Evolutionary conservation across 345 rosid species (phyloP), one percentile per base, ranked within the genome.

Genomic region (Capsella bursapastoris): DNA sequence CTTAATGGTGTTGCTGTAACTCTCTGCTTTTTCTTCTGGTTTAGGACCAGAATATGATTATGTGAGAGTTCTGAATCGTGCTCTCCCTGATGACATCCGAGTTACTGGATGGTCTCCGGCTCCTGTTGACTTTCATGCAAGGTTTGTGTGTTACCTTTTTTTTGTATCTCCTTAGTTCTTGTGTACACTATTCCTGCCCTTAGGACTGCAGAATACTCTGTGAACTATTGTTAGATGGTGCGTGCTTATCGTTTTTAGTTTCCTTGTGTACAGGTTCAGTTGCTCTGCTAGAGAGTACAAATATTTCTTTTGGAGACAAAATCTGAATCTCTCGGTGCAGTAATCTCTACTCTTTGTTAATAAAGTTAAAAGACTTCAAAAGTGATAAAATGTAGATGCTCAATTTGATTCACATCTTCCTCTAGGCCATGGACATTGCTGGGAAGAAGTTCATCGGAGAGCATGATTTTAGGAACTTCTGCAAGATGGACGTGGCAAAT

Each of bases 401-500:
- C 38, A 69, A 40, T 5, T 56, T 78, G 6, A 16, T 74, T 69
- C 2, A 4, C 71, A 38, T 81, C 69, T 62, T 66, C 57, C 53
- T 43, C 56, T 71, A 91, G 97, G 87, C 82, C 73, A 94, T 94
- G 97, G 91, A 86, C 83, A 81, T 64, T 71, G 97, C 93, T 3
- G 89, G 93, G 18, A 84, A 86, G 80, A 94, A 89, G 80, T 84
- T 94, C 61, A 47, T 94, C 7, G 97, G 97, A 60, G 96, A 90
- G 56, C 97, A 94, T 68, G 95, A 94, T 78, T 94, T 91, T 86
- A 83, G 92, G 61, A 94, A 90, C 82, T 94, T 94, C 51, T 91
- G 98, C 73, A 91, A 94, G 90, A 91, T 91, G 97, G 98, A 94
- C 77, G 98, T 91, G 14, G 86, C 79, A 60, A 91, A 94, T 74